Percentiles rank a stretch among this genome's conserved stretches.
Conservation (phyloP, 106 monocot genomes). For the Dioscorea alata region DNA sequence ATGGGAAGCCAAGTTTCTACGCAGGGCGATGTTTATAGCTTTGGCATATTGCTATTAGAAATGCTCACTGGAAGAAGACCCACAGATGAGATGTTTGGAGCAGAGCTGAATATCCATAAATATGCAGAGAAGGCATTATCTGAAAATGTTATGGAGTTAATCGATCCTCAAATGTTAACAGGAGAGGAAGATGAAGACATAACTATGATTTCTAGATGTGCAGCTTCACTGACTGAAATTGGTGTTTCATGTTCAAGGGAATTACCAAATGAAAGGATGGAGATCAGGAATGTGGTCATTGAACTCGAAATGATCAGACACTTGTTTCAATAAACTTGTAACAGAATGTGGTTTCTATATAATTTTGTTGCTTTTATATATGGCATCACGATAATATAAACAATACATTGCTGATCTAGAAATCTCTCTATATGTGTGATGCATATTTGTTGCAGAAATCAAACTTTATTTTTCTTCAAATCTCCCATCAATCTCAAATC, state of each 20-base stretch:
- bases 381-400: too few relatives aligned
- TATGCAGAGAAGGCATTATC: neutral
- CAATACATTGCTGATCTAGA: too few relatives aligned
- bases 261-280: slow-evolving; percentile 1
- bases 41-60: slow-evolving; percentile 9
- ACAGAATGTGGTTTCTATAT: too few relatives aligned
- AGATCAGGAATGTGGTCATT: neutral
- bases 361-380: too few relatives aligned
- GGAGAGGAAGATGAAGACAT: neutral
- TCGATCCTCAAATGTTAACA: neutral
- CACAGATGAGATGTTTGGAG: neutral
- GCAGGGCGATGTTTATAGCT: slow-evolving; percentile 13
- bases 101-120: neutral
- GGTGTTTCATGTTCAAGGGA: neutral
- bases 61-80: slow-evolving; percentile 19
- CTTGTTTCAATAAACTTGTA: too few relatives aligned
- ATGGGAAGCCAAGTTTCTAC: slow-evolving; percentile 2
- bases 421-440: too few relatives aligned
- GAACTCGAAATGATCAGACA: too few relatives aligned
- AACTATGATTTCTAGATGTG: neutral
- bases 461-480: too few relatives aligned
- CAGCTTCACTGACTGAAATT: neutral
- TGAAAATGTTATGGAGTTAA: neutral
- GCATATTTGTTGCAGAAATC: too few relatives aligned
- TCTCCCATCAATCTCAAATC: neutral